A percentile compares a stretch with the other conserved stretches of the same genome.
These are phyloP conservation scores for Endotrypanum monterogeii DNA, from an alignment of 208 protist species.

Conservation along the genomic window DNA sequence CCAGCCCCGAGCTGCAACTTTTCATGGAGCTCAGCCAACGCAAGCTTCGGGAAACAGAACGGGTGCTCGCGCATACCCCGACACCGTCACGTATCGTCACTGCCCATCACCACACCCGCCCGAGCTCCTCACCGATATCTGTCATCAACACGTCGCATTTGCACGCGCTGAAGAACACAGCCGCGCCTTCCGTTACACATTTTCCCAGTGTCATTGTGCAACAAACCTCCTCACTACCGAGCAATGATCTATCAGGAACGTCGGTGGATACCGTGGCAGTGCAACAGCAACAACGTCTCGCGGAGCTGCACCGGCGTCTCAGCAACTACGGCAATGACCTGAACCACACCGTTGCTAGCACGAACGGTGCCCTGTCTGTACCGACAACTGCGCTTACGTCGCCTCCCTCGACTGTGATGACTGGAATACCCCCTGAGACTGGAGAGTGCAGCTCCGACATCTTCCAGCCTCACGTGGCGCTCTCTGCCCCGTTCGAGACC, in stretches of 20 bases:
- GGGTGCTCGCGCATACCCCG: constrained; percentile 38
- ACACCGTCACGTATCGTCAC: not conserved
- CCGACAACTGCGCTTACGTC: not conserved
- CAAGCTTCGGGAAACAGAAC: constrained; percentile 65
- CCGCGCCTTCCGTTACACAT: not conserved
- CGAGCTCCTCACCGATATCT: constrained; percentile 1
- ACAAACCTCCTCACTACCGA: not conserved
- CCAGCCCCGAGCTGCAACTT: constrained; percentile 60
- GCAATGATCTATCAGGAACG: not conserved
- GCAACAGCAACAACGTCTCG: constrained; percentile 23
- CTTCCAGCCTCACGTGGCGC: not conserved
- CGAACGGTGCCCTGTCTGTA: not conserved
- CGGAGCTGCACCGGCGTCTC: constrained; percentile 20
- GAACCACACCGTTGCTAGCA: not conserved
- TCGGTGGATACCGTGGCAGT: not conserved
- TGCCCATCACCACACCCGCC: not conserved
- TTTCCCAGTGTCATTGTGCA: not conserved
- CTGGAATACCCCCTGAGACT: not conserved
- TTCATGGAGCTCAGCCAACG: constrained; percentile 70
- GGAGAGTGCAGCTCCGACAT: constrained; percentile 5
- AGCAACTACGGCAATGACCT: constrained; percentile 11
- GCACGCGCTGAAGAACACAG: not conserved
- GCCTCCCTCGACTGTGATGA: not conserved
- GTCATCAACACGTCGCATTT: not conserved
- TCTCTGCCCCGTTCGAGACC: not conserved